Percentiles rank a stretch among this genome's conserved stretches.
Evolutionary conservation across 2,329 filamentous ascomycete genomes (phyloP).

Genomic region (Beauveria sp.): DNA sequence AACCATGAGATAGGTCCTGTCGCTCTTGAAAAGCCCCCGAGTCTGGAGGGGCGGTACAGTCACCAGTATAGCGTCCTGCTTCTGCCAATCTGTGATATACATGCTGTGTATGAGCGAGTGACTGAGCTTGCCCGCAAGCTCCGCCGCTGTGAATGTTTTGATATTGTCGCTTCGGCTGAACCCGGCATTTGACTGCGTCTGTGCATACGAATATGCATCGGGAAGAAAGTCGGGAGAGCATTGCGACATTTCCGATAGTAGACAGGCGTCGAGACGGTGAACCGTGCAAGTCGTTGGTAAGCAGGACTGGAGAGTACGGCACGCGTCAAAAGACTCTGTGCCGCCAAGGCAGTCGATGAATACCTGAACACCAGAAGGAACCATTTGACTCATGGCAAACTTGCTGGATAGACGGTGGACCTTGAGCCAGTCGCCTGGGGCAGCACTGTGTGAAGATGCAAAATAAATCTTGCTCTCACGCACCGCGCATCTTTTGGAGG

Average conservation of each 20-base stretch:
- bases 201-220: not conserved
- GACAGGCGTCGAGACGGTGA: not conserved
- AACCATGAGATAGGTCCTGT: constrained; percentile 26
- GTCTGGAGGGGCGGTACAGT: not conserved
- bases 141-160: not conserved
- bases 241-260: not conserved
- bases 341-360: not conserved
- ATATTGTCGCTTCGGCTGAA: not conserved
- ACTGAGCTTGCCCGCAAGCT: not conserved
- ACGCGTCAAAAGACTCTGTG: not conserved
- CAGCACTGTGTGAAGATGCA: not conserved
- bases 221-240: not conserved
- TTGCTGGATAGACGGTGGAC: not conserved
- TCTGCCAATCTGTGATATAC: not conserved
- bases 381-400: not conserved
- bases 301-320: not conserved
- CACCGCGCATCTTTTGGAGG: not conserved
- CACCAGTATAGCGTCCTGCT: not conserved
- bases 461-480: not conserved
- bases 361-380: not conserved
- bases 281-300: not conserved
- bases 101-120: not conserved
- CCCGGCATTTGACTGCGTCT: not conserved
- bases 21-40: not conserved
- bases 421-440: not conserved